phyloP scores from a whole-genome alignment of 2,329 filamentous ascomycete genomes.

The Apiospora aurea region DNA sequence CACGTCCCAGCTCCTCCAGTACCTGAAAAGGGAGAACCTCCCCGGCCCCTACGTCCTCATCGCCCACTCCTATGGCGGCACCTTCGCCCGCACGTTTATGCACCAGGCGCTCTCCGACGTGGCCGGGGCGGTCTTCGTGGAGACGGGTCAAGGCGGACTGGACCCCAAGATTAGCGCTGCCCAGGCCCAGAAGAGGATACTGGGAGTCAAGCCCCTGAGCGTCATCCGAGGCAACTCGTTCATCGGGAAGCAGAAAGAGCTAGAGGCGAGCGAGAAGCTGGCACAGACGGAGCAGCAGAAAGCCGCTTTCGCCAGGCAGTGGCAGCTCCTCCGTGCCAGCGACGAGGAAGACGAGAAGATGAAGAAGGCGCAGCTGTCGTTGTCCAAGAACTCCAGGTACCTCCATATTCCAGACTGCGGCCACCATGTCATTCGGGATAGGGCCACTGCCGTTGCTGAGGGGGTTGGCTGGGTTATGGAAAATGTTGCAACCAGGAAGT shows the following conservation, averaged over 20 bases:
- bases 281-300: slow-evolving; percentile 9
- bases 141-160: slow-evolving; percentile 41
- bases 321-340: slow-evolving; percentile 32
- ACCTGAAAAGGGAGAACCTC: slow-evolving; percentile 28
- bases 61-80: slow-evolving; percentile 42
- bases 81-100: slow-evolving; percentile 39
- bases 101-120: slow-evolving; percentile 29
- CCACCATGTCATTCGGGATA: slow-evolving; percentile 38
- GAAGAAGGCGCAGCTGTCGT: slow-evolving; percentile 37
- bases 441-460: slow-evolving; percentile 35
- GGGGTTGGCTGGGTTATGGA: slow-evolving; percentile 39
- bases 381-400: slow-evolving; percentile 34
- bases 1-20: slow-evolving; percentile 32
- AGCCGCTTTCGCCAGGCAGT: slow-evolving; percentile 24
- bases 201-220: slow-evolving; percentile 36
- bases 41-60: slow-evolving; percentile 37
- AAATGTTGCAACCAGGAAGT: not conserved
- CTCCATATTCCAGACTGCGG: slow-evolving; percentile 37
- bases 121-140: slow-evolving; percentile 38
- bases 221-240: slow-evolving; percentile 38
- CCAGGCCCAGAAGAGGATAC: slow-evolving; percentile 32
- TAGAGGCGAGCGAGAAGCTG: slow-evolving; percentile 29
- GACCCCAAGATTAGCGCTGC: slow-evolving; percentile 32
- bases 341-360: slow-evolving; percentile 38
- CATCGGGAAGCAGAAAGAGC: slow-evolving; percentile 32